Base-by-base conservation (phyloP, 192 early-diverging fungal genomes). In the Phlyctochytrium planicorne region DNA sequence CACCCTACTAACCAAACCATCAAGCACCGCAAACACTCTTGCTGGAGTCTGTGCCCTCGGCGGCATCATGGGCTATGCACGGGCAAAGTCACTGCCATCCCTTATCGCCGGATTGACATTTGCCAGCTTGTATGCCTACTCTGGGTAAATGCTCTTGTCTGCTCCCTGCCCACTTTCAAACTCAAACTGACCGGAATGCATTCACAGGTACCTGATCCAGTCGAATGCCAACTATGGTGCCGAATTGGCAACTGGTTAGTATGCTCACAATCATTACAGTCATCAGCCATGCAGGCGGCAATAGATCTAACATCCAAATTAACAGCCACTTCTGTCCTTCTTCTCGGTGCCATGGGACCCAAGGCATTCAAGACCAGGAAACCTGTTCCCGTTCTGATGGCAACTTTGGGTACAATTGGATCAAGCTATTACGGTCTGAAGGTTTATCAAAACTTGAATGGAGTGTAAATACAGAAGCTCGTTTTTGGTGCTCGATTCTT, bases 71-170 rank as follows among this genome's bases (percentile, higher is more conserved):
- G 83, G 83, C 57, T 84, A 72, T 66, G 47, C 67, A 25, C 53
- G 63, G 32, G 67, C 60, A 6, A 64, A 69, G 52, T 77, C 74
- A 29, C 27, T 63, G 30, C 80, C 83, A 1, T 80, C 78, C 12
- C 69, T 85, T 2, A 72, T 80, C 30, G 83, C 83, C 17, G 83
- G 83, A 10, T 33, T 81, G n/a, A 50, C 75, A 0, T 76, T 78
- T 55, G 80, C 74, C 12, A 69, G 70, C 14, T 53, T 80, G 14
- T 84, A 77, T 34, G 71, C 67, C 33, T 65, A 68, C 10, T 71
- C 79, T 10, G 82, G 79, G 72, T 81, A 35, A 66, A 36, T 27
- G 37, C 30, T 27, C 62, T 14, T 52, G 52, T 17, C 20, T 14
- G 14, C 60, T 30, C 25, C 30, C 40, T 24, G 3, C 23, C 17